Conservation (phyloP, 1,139 yeast genomes). For the Zhuliangozyma blackwelliae region DNA sequence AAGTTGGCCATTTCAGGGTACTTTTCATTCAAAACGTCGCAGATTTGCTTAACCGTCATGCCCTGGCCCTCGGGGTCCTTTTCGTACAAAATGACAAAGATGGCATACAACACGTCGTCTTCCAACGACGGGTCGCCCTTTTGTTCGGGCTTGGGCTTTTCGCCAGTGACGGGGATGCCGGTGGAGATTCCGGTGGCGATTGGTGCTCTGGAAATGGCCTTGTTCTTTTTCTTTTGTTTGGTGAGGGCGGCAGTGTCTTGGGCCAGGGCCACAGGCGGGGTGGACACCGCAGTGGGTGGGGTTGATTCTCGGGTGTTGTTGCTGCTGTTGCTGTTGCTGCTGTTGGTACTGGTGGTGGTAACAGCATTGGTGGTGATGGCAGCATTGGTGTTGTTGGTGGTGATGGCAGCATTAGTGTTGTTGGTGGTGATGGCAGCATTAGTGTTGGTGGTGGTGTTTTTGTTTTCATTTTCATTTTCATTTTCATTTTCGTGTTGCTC, state of each 20-base stretch:
- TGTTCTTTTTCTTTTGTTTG: constrained; percentile 26
- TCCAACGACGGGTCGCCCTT: constrained; percentile 59
- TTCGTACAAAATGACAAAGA: constrained; percentile 65
- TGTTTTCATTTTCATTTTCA: not conserved
- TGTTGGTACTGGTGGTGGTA: no score
- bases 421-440: no score
- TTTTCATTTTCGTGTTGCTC: constrained; percentile 1
- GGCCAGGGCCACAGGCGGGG: constrained; percentile 8
- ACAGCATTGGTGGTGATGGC: no score
- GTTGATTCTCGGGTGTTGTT: constrained; percentile 26
- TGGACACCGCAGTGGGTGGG: constrained; percentile 19
- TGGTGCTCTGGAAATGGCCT: constrained; percentile 40
- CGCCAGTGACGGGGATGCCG: constrained; percentile 76
- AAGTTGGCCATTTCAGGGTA: constrained; percentile 81
- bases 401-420: no score
- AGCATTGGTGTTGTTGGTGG: no score
- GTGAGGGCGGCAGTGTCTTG: not conserved
- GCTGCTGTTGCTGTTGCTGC: no score
- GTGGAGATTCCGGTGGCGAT: constrained; percentile 73
- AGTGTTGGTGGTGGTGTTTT: not conserved
- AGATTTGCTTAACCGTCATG: constrained; percentile 81
- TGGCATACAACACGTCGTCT: constrained; percentile 72
- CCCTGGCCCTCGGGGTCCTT: constrained; percentile 66
- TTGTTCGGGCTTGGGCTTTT: constrained; percentile 67
- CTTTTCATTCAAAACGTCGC: constrained; percentile 65